A percentile compares a stretch with the other conserved stretches of the same genome.
Conservation (phyloP, 805 yeast genomes). For the Suhomyces canberraensis region DNA sequence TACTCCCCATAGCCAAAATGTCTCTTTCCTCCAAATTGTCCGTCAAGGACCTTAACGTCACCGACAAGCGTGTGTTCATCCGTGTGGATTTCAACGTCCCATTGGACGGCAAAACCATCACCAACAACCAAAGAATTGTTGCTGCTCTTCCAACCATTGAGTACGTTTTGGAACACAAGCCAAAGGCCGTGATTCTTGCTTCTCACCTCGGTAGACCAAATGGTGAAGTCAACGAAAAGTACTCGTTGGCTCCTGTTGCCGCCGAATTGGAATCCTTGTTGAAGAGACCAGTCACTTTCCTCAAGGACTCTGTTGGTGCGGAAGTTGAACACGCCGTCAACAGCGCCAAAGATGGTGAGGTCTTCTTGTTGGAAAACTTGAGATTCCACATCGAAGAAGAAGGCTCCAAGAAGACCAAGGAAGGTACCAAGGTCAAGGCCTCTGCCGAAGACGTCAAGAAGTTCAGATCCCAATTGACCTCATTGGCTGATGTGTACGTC, state of each 20-base stretch:
- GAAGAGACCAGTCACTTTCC: slow-evolving; percentile 69
- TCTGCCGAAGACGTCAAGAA: slow-evolving; percentile 74
- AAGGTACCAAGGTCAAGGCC: slow-evolving; percentile 94
- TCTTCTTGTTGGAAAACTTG: slow-evolving; percentile 91
- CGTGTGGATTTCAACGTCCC: slow-evolving; percentile 97
- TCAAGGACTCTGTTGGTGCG: slow-evolving; percentile 87
- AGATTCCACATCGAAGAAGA: slow-evolving; percentile 98
- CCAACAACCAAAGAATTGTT: slow-evolving; percentile 99
- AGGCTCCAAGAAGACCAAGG: slow-evolving; percentile 78
- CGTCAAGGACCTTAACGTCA: slow-evolving; percentile 83
- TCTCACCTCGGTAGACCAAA: slow-evolving; percentile 99
- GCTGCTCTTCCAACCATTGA: slow-evolving; percentile 99
- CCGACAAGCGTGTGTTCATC: slow-evolving; percentile 95
- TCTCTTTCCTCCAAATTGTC: slow-evolving; percentile 91
- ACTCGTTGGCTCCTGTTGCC: slow-evolving; percentile 91
- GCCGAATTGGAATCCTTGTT: slow-evolving; percentile 80
- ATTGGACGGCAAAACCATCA: slow-evolving; percentile 92
- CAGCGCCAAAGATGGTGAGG: slow-evolving; percentile 71
- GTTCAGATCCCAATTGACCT: slow-evolving; percentile 87
- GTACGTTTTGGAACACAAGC: slow-evolving; percentile 87
- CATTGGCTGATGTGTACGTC: slow-evolving; percentile 94
- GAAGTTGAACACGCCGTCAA: slow-evolving; percentile 81
- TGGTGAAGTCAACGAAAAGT: slow-evolving; percentile 83
- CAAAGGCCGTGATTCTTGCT: slow-evolving; percentile 88
- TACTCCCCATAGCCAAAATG: slow-evolving; percentile 44